Percentiles rank a stretch among this genome's conserved stretches.
phyloP scores from a whole-genome alignment of 1,284 basidiomycete genomes.

The Neotropicomus parvogracilis region DNA sequence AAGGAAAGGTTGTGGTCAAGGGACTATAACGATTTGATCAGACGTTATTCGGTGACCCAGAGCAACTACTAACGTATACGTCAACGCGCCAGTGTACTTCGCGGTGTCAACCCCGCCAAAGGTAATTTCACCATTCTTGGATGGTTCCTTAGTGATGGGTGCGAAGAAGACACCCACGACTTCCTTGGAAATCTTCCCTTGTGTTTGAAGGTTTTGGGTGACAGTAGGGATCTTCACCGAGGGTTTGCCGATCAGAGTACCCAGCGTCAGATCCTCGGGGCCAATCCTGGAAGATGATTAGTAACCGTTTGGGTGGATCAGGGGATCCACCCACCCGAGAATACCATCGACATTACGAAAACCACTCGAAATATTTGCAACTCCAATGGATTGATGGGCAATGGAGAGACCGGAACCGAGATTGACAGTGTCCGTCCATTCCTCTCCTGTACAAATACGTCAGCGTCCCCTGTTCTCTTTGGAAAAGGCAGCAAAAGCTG shows the following conservation, averaged over 20 bases:
- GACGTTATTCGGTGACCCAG: not conserved
- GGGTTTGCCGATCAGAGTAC: no score
- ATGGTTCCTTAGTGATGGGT: no score
- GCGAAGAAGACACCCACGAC: no score
- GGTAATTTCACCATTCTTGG: no score
- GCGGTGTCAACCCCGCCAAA: no score
- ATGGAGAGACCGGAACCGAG: conserved; percentile 29
- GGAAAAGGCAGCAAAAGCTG: conserved; percentile 22
- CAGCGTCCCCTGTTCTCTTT: not conserved
- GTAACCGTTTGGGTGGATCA: conserved; percentile 17
- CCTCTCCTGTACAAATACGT: conserved; percentile 19
- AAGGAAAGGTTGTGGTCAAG: conserved; percentile 46
- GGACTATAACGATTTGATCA: conserved; percentile 33
- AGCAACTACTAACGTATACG: no score
- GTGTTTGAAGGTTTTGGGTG: conserved; percentile 36
- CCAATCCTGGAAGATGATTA: conserved; percentile 39
- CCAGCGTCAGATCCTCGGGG: conserved; percentile 27
- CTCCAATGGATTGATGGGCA: conserved; percentile 27
- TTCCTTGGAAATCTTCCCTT: no score
- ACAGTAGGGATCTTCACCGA: conserved; percentile 31
- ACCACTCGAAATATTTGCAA: no score
- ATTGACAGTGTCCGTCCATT: conserved; percentile 28
- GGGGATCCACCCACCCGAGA: conserved; percentile 20
- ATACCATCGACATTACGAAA: conserved; percentile 33
- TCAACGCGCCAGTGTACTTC: no score